phyloP scores from a whole-genome alignment of 306 rosid genomes.

The Hylodesmum podocarpum region DNA sequence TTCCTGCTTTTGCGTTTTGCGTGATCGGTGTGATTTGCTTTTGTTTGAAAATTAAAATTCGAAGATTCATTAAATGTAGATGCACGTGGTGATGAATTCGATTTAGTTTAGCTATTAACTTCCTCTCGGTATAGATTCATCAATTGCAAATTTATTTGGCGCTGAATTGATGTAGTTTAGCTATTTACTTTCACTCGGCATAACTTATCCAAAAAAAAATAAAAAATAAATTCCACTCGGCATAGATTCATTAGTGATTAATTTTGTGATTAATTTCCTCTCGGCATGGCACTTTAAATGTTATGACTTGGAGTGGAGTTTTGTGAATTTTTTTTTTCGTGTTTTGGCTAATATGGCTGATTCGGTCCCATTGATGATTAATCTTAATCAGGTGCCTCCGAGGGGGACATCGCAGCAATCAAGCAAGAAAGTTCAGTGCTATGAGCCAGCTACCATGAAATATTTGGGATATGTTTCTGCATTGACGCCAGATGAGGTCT shows the following conservation, averaged over 20 bases:
- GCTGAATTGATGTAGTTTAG: too few relatives aligned
- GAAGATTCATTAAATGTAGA: not conserved
- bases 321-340: not conserved
- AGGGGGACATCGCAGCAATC: conserved; percentile 77
- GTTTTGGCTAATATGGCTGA: conserved; percentile 6
- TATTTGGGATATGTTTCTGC: conserved; percentile 84
- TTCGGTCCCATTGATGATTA: conserved; percentile 20
- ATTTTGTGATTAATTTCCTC: not conserved
- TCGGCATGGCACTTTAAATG: not conserved
- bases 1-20: conserved; percentile 13
- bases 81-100: too few relatives aligned
- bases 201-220: too few relatives aligned
- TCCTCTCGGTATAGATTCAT: too few relatives aligned
- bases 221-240: too few relatives aligned
- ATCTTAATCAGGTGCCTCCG: conserved; percentile 70
- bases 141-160: too few relatives aligned
- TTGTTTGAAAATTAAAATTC: not conserved
- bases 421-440: conserved; percentile 75
- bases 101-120: too few relatives aligned
- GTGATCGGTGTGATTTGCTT: conserved; percentile 19
- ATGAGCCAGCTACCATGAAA: conserved; percentile 96
- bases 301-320: not conserved
- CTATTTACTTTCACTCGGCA: too few relatives aligned
- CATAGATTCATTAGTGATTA: not conserved
- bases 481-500: conserved; percentile 68